Base-by-base conservation (phyloP, 2,329 filamentous ascomycete genomes). In the Fusarium sp. region DNA sequence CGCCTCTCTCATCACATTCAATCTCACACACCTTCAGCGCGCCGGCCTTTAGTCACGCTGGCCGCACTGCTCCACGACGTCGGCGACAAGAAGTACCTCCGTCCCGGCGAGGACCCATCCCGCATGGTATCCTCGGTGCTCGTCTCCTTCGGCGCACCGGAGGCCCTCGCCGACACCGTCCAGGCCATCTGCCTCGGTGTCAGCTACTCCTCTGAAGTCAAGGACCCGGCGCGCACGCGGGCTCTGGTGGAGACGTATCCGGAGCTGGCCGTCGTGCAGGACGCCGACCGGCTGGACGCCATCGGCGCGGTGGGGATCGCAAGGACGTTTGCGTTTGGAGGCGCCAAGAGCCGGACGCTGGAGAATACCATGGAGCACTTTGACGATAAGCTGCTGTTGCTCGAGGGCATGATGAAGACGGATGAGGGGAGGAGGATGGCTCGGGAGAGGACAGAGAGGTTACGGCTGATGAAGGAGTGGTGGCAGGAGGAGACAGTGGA, bases 201-300 rank as follows among this genome's bases (percentile, higher is more conserved):
- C 19, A 93, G 91, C 65, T 97, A 93, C 81, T 89, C 87, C 4
- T 85, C 86, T 67, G 94, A 97, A 78, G 82, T 87, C 47, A 86
- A 86, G 71, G 83, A 94, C 73, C 89, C 90, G 1, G 79, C 78
- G 7, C 78, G 80, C 14, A 88, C 93, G 10, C 78, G 77, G n/a
- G 77, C 80, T 2, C 82, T 94, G n/a, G 82, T 96, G n/a, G 76
- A 75, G 7, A 74, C 79, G 28, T 82, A 91, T 75, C 92, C 92
- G 2, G 79, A 80, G 69, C 74, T 81, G 32, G 94, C 88, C 0
- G 87, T 97, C 46, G 93, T 97, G 30, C 94, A 97, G 79, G 95
- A 97, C 77, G 94, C 94, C 6, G 95, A 97, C 80, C 85, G 94
- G 8, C 82, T 98, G n/a, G 95, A 98, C 79, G 92, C 94, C 6